A percentile compares a stretch with the other conserved stretches of the same genome.
These are phyloP conservation scores for Hypericum perforatum DNA, from an alignment of 345 rosid genomes.

Conservation along the genomic window DNA sequence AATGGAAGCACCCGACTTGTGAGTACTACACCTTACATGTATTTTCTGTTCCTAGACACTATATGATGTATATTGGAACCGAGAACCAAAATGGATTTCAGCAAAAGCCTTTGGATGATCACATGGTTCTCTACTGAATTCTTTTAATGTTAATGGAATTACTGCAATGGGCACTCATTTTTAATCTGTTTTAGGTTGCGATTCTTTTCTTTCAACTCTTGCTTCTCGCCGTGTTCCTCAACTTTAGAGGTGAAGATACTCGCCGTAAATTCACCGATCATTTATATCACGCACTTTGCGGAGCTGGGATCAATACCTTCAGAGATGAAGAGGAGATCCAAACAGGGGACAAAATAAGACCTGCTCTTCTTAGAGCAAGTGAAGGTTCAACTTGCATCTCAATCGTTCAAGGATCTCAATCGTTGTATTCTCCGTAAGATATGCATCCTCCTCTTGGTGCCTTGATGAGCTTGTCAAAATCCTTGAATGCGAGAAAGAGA, in stretches of 20 bases:
- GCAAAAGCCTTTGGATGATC: too few species aligned
- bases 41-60: too few species aligned
- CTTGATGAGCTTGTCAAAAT: neutral
- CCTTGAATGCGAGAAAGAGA: neutral
- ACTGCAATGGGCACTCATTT: too few species aligned
- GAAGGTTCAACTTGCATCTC: neutral
- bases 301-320: neutral
- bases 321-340: neutral
- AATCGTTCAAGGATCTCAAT: neutral
- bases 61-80: too few species aligned
- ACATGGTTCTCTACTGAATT: too few species aligned
- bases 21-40: too few species aligned
- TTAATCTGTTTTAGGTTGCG: too few species aligned
- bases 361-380: neutral
- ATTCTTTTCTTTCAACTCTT: too few species aligned
- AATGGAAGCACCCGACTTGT: too few species aligned
- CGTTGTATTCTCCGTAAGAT: neutral
- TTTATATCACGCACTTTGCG: neutral
- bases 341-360: neutral
- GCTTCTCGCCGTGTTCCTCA: slow-evolving; percentile 5
- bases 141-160: too few species aligned
- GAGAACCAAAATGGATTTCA: too few species aligned
- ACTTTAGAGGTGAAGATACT: neutral
- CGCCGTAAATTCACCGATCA: neutral
- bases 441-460: slow-evolving; percentile 1